phyloP scores from a whole-genome alignment of 805 yeast genomes.

The Jamesozyma spencerorum region DNA sequence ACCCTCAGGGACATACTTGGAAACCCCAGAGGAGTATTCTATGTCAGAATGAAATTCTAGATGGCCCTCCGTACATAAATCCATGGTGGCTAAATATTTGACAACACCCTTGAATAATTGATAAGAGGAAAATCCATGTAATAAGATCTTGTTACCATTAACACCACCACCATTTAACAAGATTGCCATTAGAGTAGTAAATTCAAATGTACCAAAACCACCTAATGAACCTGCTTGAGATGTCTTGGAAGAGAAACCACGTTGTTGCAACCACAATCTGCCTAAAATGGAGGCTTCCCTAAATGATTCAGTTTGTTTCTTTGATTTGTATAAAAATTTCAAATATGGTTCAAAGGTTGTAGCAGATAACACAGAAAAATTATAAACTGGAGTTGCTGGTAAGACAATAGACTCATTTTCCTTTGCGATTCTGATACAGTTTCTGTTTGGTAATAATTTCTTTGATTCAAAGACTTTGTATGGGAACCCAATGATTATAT shows the following conservation, averaged over 20 bases:
- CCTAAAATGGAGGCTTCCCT: constrained; percentile 83
- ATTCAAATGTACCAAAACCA: constrained; percentile 92
- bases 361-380: constrained; percentile 67
- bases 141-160: constrained; percentile 62
- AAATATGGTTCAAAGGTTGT: constrained; percentile 60
- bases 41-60: constrained; percentile 50
- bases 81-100: constrained; percentile 72
- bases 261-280: constrained; percentile 80
- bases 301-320: constrained; percentile 70
- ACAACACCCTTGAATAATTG: constrained; percentile 88
- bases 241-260: constrained; percentile 62
- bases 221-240: constrained; percentile 42
- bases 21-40: constrained; percentile 21
- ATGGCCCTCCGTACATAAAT: constrained; percentile 53
- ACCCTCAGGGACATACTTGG: constrained; percentile 42
- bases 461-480: constrained; percentile 60
- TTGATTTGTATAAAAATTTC: constrained; percentile 65
- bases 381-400: constrained; percentile 67
- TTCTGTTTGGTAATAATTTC: constrained; percentile 70
- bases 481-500: constrained; percentile 67
- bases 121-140: constrained; percentile 85
- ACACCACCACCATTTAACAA: constrained; percentile 75
- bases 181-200: constrained; percentile 70
- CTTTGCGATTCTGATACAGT: constrained; percentile 66
- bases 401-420: constrained; percentile 42